Percentiles rank a stretch among this genome's conserved stretches.
These are phyloP conservation scores for Talaromyces sp. DNA, from an alignment of 2,329 filamentous ascomycete species.

Conservation along the genomic window DNA sequence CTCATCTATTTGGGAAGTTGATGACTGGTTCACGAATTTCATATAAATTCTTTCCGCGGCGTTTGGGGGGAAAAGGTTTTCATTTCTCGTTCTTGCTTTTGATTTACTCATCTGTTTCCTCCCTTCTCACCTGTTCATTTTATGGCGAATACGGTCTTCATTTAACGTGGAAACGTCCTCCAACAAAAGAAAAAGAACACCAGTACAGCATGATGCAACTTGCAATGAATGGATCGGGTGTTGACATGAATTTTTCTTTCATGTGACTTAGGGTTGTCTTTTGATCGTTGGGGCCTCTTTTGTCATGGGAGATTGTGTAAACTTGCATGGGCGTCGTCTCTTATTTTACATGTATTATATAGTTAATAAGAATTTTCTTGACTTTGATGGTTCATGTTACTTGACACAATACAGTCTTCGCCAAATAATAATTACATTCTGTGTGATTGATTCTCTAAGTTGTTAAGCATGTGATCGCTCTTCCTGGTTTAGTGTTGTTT, in stretches of 20 bases:
- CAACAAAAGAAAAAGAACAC: constrained; percentile 1
- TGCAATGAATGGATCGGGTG: constrained; percentile 5
- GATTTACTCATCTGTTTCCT: background rate
- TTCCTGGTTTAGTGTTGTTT: constrained; percentile 7
- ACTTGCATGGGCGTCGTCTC: constrained; percentile 11
- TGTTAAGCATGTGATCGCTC: constrained; percentile 10
- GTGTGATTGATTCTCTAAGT: background rate
- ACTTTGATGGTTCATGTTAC: background rate
- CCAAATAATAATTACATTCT: background rate
- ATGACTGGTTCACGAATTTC: constrained; percentile 15
- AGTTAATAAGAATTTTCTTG: constrained; percentile 4
- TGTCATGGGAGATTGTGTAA: constrained; percentile 7
- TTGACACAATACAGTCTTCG: background rate
- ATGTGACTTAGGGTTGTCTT: constrained; percentile 10
- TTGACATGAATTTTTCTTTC: constrained; percentile 8
- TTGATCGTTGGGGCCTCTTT: constrained; percentile 1
- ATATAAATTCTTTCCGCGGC: constrained; percentile 10
- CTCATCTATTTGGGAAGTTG: constrained; percentile 12
- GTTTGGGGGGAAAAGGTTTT: constrained; percentile 9
- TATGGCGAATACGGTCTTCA: constrained; percentile 6
- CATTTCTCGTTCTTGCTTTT: constrained; percentile 6
- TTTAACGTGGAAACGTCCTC: constrained; percentile 7
- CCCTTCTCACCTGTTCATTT: background rate
- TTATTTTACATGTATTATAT: constrained; percentile 11
- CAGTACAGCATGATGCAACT: constrained; percentile 8